A percentile compares a stretch with the other conserved stretches of the same genome.
Conservation (phyloP, 306 rosid genomes). For the Canavalia gladiata region DNA sequence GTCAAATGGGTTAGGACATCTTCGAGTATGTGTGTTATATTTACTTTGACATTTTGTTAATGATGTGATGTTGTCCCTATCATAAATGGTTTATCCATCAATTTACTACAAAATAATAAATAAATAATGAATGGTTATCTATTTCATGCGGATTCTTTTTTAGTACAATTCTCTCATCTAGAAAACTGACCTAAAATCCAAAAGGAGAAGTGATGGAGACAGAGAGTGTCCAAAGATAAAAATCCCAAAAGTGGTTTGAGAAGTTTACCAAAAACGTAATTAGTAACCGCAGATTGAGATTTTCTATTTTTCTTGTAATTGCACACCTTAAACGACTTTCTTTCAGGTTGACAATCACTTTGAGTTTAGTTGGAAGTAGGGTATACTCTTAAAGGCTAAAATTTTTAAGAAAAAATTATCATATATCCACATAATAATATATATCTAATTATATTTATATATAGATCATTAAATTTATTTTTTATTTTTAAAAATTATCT, state of each 20-base stretch:
- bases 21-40: constrained; percentile 34
- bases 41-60: constrained; percentile 26
- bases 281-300: background rate
- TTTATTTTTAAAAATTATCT: too few relatives aligned
- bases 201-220: constrained; percentile 2
- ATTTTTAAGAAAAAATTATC: too few relatives aligned
- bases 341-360: background rate
- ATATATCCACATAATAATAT: too few relatives aligned
- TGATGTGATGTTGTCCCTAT: constrained; percentile 35
- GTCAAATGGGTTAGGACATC: constrained; percentile 43
- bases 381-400: too few relatives aligned
- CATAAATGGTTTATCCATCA: background rate
- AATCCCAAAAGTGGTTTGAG: background rate
- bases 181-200: background rate
- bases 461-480: too few relatives aligned
- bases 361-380: too few relatives aligned
- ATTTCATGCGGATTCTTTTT: background rate
- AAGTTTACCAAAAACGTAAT: constrained; percentile 22
- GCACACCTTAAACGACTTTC: constrained; percentile 44
- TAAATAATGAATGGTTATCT: background rate
- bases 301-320: constrained; percentile 2
- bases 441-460: too few relatives aligned
- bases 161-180: constrained; percentile 21
- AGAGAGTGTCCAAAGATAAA: background rate
- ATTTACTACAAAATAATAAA: background rate